Conservation (phyloP, 1,139 yeast genomes). For the Zygoascus meyerae region DNA sequence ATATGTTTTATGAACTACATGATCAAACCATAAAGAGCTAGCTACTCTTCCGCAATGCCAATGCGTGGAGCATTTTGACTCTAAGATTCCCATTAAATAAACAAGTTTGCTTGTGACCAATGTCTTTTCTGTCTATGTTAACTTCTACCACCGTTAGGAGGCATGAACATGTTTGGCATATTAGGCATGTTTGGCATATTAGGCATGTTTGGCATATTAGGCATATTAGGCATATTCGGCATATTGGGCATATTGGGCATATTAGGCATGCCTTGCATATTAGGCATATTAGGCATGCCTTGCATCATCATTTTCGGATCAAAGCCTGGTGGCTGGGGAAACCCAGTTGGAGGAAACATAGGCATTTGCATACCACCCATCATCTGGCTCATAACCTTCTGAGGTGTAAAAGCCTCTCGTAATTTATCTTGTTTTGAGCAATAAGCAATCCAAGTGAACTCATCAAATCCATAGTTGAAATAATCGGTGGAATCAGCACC, state of each 20-base stretch:
- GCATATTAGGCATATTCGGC: conserved; percentile 26
- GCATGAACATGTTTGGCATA: conserved; percentile 10
- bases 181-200: conserved; percentile 12
- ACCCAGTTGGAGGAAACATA: conserved; percentile 22
- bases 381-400: conserved; percentile 34
- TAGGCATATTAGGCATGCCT: conserved; percentile 28
- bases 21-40: too few relatives aligned
- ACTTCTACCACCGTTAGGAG: background rate
- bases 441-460: conserved; percentile 91
- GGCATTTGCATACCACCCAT: conserved; percentile 26
- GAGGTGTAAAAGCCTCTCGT: conserved; percentile 70
- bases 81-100: too few relatives aligned
- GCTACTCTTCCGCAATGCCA: too few relatives aligned
- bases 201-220: conserved; percentile 15
- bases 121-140: conserved; percentile 5
- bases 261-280: conserved; percentile 25
- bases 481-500: conserved; percentile 94
- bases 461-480: conserved; percentile 95
- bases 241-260: conserved; percentile 25
- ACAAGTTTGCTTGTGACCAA: background rate
- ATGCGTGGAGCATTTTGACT: too few relatives aligned
- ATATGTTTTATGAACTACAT: too few relatives aligned
- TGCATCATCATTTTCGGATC: conserved; percentile 29
- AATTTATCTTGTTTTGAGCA: conserved; percentile 81
- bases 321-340: conserved; percentile 17